Base-by-base conservation (phyloP, 192 early-diverging fungal genomes). In the Coemansia guatemalensis region DNA sequence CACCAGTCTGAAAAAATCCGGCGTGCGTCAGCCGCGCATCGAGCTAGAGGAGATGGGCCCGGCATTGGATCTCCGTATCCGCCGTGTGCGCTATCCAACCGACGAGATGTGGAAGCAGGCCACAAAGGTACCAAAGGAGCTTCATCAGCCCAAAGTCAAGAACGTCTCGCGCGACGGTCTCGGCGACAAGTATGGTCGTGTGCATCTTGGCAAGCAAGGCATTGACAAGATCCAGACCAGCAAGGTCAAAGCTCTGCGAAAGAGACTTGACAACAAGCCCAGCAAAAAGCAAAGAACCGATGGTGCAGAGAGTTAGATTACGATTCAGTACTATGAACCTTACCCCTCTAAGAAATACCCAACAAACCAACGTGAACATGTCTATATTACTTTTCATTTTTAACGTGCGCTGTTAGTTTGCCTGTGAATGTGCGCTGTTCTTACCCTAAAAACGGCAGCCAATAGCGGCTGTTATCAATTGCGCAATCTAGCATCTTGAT, bases 211-310 rank as follows among this genome's bases (percentile, higher is more conserved):
- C 61, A 87, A 87, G 69, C 97, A 99, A 75, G 88, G 97, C 51
- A 85, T 99, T 50, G 68, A 82, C 58, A 92, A 93, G 85, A 83
- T 99, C 79, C 95, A 99, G 77, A 97, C 95, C 1, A 85, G 97
- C 68, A 99, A 99, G 85, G 94, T 99, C 90, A 97, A 98, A 86
- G 97, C 92, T 41, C 82, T 99, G 69, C 96, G 95, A 84, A 75
- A 81, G 56, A 63, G 60, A 22, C 67, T 79, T 29, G 76, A 79
- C 39, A 61, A 41, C 24, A 66, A 51, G 49, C 64, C 59, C 6
- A 41, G 25, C 62, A 78, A 78, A 56, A 66, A 23, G 25, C 71
- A 70, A 60, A 65, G 65, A 52, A 69, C 62, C 20, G 69, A 60
- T 39, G 35, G 9, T 44, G 14, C 14, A 17, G 39, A 44, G 39